Conservation (phyloP, 345 rosid genomes). For the Sapria himalayana region DNA sequence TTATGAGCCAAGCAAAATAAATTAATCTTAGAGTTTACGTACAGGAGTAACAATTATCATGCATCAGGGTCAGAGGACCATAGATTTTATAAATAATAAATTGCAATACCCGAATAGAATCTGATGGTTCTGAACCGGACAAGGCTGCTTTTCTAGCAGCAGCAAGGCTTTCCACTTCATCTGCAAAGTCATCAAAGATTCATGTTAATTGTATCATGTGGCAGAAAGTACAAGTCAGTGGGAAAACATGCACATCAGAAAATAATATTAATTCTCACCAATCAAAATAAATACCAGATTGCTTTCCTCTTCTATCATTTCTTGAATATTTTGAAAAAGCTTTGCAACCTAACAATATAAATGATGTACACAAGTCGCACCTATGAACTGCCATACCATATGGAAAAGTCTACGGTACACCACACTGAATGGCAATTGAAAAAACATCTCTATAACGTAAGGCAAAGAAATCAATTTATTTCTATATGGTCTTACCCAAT, state of each 20-base stretch:
- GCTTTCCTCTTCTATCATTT: slow-evolving; percentile 97
- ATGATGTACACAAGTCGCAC: no score
- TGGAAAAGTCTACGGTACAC: no score
- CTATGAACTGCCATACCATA: no score
- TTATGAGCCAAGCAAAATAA: no score
- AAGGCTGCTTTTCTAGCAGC: slow-evolving; percentile 92
- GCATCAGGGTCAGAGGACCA: not conserved
- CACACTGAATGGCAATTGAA: no score
- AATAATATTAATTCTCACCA: slow-evolving; percentile 38
- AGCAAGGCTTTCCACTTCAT: slow-evolving; percentile 99
- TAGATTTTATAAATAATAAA: no score
- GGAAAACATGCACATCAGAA: slow-evolving; percentile 5
- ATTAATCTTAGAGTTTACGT: no score
- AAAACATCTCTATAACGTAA: no score
- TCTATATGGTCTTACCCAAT: no score
- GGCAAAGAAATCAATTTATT: no score
- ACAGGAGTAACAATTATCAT: not conserved
- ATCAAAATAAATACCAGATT: slow-evolving; percentile 93
- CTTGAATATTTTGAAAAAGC: slow-evolving; percentile 97
- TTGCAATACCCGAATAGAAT: slow-evolving; percentile 77
- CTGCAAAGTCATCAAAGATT: slow-evolving; percentile 37
- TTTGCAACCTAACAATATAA: slow-evolving; percentile 52
- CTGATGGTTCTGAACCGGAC: slow-evolving; percentile 98
- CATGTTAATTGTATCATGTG: no score
- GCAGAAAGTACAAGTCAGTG: slow-evolving; percentile 9